These are phyloP conservation scores for Endogone sp. DNA, from an alignment of 192 early-diverging fungal genomes.

Conservation along the genomic window DNA sequence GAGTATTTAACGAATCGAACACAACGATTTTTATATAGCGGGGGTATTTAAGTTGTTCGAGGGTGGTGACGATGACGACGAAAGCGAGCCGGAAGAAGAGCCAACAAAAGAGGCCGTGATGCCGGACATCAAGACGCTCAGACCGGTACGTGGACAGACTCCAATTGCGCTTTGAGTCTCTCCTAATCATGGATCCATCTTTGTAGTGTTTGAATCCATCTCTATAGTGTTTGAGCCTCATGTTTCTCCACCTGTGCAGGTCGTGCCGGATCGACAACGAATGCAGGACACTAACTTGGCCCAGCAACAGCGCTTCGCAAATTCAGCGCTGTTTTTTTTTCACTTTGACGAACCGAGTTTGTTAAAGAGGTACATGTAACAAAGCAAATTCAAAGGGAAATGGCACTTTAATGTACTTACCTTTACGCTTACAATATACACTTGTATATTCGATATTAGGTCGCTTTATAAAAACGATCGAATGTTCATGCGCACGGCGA, in stretches of 20 bases:
- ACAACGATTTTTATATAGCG: neutral
- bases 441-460: neutral
- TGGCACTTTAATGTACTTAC: no score
- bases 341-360: conserved; percentile 34
- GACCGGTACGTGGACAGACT: neutral
- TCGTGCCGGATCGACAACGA: conserved; percentile 11
- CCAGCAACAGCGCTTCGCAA: conserved; percentile 17
- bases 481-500: conserved; percentile 37
- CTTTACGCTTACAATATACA: no score
- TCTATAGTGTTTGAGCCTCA: neutral
- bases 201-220: no score
- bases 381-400: neutral
- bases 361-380: conserved; percentile 22
- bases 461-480: conserved; percentile 8
- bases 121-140: neutral
- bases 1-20: no score
- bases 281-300: conserved; percentile 7
- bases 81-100: conserved; percentile 12
- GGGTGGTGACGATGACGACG: conserved; percentile 36
- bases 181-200: neutral
- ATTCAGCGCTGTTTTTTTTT: conserved; percentile 38
- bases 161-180: neutral
- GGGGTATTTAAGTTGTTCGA: conserved; percentile 42
- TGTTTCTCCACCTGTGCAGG: neutral
- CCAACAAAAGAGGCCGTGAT: conserved; percentile 23